These are phyloP conservation scores for Akanthomyces muscarius DNA, from an alignment of 2,329 filamentous ascomycete species.

Conservation along the genomic window DNA sequence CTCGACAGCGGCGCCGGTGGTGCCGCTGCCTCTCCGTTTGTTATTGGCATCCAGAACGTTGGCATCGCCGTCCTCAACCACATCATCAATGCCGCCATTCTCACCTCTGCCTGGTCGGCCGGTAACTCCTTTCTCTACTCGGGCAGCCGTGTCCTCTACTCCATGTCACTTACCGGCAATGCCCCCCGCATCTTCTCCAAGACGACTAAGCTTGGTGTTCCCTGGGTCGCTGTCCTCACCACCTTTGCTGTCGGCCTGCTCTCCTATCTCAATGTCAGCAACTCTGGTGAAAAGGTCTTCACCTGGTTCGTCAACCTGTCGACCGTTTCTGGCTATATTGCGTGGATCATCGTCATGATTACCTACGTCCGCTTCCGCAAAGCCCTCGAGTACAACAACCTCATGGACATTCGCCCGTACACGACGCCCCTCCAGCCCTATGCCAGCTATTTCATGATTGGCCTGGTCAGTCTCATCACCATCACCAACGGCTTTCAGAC, in stretches of 20 bases:
- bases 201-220: constrained; percentile 60
- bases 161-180: constrained; percentile 62
- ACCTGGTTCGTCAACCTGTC: constrained; percentile 69
- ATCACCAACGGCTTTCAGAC: constrained; percentile 73
- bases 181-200: constrained; percentile 58
- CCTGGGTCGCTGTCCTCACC: constrained; percentile 49
- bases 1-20: constrained; percentile 39
- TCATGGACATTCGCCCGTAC: constrained; percentile 50
- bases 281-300: constrained; percentile 60
- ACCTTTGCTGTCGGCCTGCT: constrained; percentile 60
- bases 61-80: constrained; percentile 60
- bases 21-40: constrained; percentile 59
- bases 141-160: constrained; percentile 65
- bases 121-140: constrained; percentile 62
- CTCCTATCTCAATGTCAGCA: constrained; percentile 65
- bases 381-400: constrained; percentile 50
- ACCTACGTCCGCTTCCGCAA: constrained; percentile 57
- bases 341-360: constrained; percentile 56
- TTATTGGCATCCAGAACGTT: constrained; percentile 63
- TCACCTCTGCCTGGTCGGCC: constrained; percentile 62
- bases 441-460: constrained; percentile 57
- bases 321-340: constrained; percentile 57
- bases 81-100: constrained; percentile 64
- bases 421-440: constrained; percentile 56
- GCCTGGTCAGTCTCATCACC: constrained; percentile 57